Evolutionary conservation across 1,284 basidiomycete species (phyloP).

Genomic region (Abortiporus biennis): DNA sequence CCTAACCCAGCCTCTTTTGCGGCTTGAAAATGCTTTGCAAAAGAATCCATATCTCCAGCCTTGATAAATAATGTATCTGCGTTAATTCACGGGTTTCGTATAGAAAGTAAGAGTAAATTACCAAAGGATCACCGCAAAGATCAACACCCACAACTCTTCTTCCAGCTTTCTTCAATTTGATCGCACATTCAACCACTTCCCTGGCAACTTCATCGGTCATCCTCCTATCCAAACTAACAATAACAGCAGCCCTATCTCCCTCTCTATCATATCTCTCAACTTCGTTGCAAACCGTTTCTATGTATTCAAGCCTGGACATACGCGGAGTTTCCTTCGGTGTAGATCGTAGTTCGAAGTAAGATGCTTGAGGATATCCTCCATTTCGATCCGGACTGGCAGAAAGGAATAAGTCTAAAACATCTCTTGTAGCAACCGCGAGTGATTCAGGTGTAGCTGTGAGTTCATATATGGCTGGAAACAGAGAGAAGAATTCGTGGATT

Average conservation of each 20-base stretch:
- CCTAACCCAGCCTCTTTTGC: conserved; percentile 57
- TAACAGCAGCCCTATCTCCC: conserved; percentile 40
- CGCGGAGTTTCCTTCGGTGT: conserved; percentile 52
- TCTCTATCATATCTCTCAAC: conserved; percentile 48
- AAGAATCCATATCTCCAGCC: conserved; percentile 50
- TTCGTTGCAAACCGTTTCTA: conserved; percentile 61
- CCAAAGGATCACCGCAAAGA: conserved; percentile 69
- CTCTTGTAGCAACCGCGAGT: conserved; percentile 48
- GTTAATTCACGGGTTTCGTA: not conserved
- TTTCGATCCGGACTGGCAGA: conserved; percentile 18
- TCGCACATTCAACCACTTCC: conserved; percentile 56
- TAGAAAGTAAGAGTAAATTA: conserved; percentile 17
- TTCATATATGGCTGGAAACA: conserved; percentile 76
- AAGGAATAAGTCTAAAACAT: conserved; percentile 61
- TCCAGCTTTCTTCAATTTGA: conserved; percentile 47
- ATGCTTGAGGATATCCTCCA: conserved; percentile 43
- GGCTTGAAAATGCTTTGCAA: conserved; percentile 45
- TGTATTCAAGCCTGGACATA: conserved; percentile 55
- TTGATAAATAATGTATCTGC: too few relatives aligned
- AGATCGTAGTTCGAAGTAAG: conserved; percentile 70
- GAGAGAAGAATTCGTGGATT: conserved; percentile 63
- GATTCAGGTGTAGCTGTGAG: conserved; percentile 55
- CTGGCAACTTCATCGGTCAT: conserved; percentile 46
- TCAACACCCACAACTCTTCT: conserved; percentile 72
- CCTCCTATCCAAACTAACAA: conserved; percentile 67